Base-by-base conservation (phyloP, 2,329 filamentous ascomycete species). In the Hypoxylon sp. region DNA sequence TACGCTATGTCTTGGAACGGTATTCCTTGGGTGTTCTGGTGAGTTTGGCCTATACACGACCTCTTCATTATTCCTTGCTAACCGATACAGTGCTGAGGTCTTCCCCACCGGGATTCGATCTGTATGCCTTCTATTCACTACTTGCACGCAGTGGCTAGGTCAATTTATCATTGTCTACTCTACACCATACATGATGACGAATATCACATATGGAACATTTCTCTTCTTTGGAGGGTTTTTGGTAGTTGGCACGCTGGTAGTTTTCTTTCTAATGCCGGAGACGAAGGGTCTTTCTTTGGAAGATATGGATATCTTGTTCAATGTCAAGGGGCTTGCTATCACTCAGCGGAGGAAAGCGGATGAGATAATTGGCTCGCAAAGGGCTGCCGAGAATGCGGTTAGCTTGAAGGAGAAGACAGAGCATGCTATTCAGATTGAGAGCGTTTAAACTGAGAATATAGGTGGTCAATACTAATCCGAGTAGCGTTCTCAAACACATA, bases 211-310 rank as follows among this genome's bases (percentile, higher is more conserved):
- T 66, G 82, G 82, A 13, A 80, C 81, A 0, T 84, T 81, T 72
- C 80, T 84, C 69, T 82, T 84, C 75, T 84, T 84, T 67, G 82
- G 78, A 3, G 72, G 77, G 0, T 74, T 81, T 36, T 80, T 81
- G 67, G 73, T 83, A 19, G 66, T 76, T 21, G 77, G 79, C 5
- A 74, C 78, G 25, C 69, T 81, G 60, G 82, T 79, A 60, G 78
- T 81, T 17, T 83, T 76, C 69, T 80, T 82, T 72, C 77, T 82
- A 45, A 73, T 83, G 9, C 82, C 82, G 2, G 81, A 84, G 70
- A 83, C 82, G 2, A 83, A 82, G 65, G 80, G 81, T 63, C 74
- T 83, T 19, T 79, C 79, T 11, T 73, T 83, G 13, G 82, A 84
- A 65, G 79, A 77, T 28, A 81, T 83, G 75, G 81, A 83, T 63